Evolutionary conservation across 805 yeast species (phyloP), one percentile per base, ranked within the genome.

Genomic region (Ogataea minuta): DNA sequence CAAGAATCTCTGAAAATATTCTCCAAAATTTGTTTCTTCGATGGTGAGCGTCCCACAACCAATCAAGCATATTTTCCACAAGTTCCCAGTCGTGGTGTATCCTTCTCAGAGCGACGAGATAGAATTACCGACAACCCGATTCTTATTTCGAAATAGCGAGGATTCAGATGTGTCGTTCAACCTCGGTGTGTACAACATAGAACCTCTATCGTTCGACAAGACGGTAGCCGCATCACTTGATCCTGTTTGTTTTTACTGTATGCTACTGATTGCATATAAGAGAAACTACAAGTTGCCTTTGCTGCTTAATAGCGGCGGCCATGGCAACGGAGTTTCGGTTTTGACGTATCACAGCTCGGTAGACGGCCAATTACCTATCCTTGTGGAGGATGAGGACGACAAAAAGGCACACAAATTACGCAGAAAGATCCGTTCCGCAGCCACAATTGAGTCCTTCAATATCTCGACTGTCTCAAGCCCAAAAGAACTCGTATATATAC

Each of bases 181-280:
- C 23, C 53, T 81, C 14, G 84, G 79, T 1, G 79, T 77, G 1
- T 78, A 76, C 52, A 73, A 72, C 48, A 63, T 74, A 3, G 31
- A 50, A 14, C 54, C 61, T 6, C 59, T 60, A 31, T 42, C 56
- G 2, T 63, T 61, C 10, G 57, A 59, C 24, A 51, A 44, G 1
- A 42, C 53, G 7, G 48, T 56, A 1, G 46, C 59, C 12, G 49
- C 75, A 1, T 79, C 86, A 1, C 66, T 76, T 0, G 89, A 82
- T 49, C 88, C 88, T 0, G 53, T 71, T 10, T 74, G 84, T 34
- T 56, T 79, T 8, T 64, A 66, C 13, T 62, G 70, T 9, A 65
- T 75, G 32, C 57, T 81, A 16, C 52, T 73, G 0, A 54, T 80
- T 24, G 69, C 77, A 25, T 45, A 63, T 27, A 74, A 72, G 45